Evolutionary conservation across 176 grass and related monocot genomes (phyloP), one percentile per base, ranked within the genome.

Genomic region (Themeda triandra): DNA sequence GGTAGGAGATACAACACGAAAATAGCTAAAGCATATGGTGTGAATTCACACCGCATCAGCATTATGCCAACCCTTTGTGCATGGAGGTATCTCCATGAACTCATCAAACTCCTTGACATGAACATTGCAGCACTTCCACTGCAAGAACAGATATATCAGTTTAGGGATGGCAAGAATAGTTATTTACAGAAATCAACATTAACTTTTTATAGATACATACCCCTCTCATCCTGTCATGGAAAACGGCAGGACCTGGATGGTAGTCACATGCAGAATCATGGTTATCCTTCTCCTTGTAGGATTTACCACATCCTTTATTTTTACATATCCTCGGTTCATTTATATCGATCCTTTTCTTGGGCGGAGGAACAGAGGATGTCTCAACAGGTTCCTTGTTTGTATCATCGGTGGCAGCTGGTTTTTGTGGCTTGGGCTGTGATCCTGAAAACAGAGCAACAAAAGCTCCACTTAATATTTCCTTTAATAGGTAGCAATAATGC

Each of bases 41-140:
- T 35, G 32, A 81, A 78, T 73, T 99, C 87, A 99, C 48, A 75
- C 80, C 2, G 91, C 91, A 82, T 96, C 91, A 40, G 91, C 91
- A 56, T 91, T 96, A 72, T 99, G 96, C 96, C 93, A 99, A 58
- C 96, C 96, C 79, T 94, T 99, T 10, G 93, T 79, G 86, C 96
- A 99, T 35, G 96, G 91, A 82, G 96, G 93, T 83, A 96, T 92
- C 77, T 88, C 90, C 85, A 99, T 90, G 69, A 99, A 99, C 74
- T 99, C 96, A 42, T 96, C 93, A 73, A 99, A 99, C 49, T 99
- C 96, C 80, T 96, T 99, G 42, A 92, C 96, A 75, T 95, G 93
- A 75, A 99, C 29, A 84, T 96, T 89, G 72, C 96, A 96, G 42
- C 96, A 99, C 87, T 99, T 99, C 96, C 96, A 99, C 96, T 99